Base-by-base conservation (phyloP, 345 rosid species). In the Lagerstroemia speciosa region DNA sequence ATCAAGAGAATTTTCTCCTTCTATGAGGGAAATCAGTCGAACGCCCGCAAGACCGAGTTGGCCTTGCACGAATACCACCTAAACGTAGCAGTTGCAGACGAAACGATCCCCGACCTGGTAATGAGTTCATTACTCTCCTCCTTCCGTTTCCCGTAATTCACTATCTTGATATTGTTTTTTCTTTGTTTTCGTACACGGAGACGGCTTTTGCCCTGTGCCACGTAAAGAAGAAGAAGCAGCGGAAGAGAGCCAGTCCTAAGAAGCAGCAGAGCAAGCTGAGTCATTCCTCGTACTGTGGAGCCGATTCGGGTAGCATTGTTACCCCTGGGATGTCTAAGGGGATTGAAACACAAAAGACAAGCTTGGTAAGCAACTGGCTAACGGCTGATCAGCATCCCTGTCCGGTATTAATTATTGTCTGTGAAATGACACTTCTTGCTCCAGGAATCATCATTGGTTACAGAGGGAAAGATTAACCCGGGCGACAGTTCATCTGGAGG, bases 1-100 rank as follows among this genome's bases (percentile, higher is more conserved):
- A 34, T 4, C 3, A 64, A 64, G 19, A 36, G 46, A 19, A 19
- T 34, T 27, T 64, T 34, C 11, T 3, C 16, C 22, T 64, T 34
- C 19, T 64, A 37, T 16, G 34, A 64, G 10, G 67, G 67, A 64
- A 64, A 64, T 2, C 67, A 37, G 43, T 34, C 17, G 14, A 24
- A 36, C 22, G 12, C 67, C 10, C 67, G 30, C 46, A 22, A 37
- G 67, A 20, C 67, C 29, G 67, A 64, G 0, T 34, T n/a, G 45
- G 46, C 43, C 67, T 17, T 64, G 67, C 67, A 64, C 67, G 67
- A 64, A n/a, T 64, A 64, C 45, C 67, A 34, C 67, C 67, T 64
- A 64, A 36, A 34, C 6, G 27, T 24, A 33, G 15, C 43, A 17
- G 27, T 8, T 19, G 67, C 26, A 33, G 67, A 53, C 11, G 24